Evolutionary conservation across 495 filamentous ascomycete genomes (phyloP), one percentile per base, ranked within the genome.

Genomic region (Penicillium pancosmium): DNA sequence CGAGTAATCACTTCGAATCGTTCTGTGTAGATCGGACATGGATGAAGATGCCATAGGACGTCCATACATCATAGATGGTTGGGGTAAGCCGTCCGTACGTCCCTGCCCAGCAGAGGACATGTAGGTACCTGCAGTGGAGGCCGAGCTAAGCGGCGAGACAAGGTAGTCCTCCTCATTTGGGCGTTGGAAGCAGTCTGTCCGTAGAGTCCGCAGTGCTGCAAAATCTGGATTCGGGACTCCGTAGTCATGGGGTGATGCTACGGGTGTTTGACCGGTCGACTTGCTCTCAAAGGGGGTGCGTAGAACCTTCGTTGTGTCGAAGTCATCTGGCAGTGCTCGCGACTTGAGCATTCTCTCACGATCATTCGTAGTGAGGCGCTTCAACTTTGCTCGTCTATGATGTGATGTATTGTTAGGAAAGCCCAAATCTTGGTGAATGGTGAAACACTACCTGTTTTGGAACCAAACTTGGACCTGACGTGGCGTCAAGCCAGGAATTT

Each of bases 401-500:
- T 19, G 21, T 33, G 12, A 27, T 16, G 19, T 11, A 13, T 54
- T 33, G 70, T 78, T 64, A 78, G 67, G 11, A n/a, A 23, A 11
- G 25, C 12, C 38, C 43, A 50, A 59, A 49, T 21, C 2, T 33
- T 23, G 27, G 13, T 16, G 54, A 40, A 38, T 6, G 59, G 64
- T 59, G 50, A 67, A 56, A 53, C 70, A 82, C 62, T 82, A 96
- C 93, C 93, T 86, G 75, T 98, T 98, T 74, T 98, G 93, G 73
- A 98, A 98, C 93, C 93, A 98, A 57, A 98, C 93, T 77, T 98
- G 93, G 9, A 98, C 93, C 70, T 98, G 93, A 57, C 93, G 86
- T 41, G 93, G 91, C 58, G 90, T 97, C 46, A 98, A 77, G 10
- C 93, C 93, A 44, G 93, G 93, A 52, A 98, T 97, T 68, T 97